These are phyloP conservation scores for Fomitiporia mediterranea DNA, from an alignment of 1,284 basidiomycete genomes.

Conservation along the genomic window DNA sequence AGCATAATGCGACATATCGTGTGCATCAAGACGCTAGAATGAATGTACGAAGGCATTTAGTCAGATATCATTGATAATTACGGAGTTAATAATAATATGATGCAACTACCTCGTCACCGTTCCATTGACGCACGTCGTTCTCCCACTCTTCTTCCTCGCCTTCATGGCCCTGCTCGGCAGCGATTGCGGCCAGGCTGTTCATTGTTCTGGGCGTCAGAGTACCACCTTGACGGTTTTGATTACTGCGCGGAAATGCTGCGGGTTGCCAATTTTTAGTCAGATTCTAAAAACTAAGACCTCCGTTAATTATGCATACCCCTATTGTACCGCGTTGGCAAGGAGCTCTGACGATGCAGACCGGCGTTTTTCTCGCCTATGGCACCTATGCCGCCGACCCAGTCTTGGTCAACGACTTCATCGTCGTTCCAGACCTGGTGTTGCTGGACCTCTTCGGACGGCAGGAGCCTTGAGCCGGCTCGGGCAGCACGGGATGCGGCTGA, in stretches of 20 bases:
- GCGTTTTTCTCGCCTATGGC: constrained; percentile 73
- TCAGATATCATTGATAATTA: constrained; percentile 13
- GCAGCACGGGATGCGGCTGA: constrained; percentile 66
- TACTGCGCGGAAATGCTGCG: constrained; percentile 30
- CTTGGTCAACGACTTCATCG: constrained; percentile 70
- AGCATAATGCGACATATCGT: constrained; percentile 43
- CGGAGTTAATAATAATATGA: constrained; percentile 3
- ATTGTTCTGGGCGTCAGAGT: constrained; percentile 65
- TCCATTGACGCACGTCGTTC: constrained; percentile 52
- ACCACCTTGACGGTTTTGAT: constrained; percentile 46
- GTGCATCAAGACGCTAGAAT: constrained; percentile 24
- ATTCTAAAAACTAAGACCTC: constrained; percentile 22
- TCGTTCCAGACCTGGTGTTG: constrained; percentile 53
- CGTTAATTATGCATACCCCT: constrained; percentile 45
- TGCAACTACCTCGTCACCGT: constrained; percentile 50
- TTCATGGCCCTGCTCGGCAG: constrained; percentile 58
- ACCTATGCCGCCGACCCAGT: constrained; percentile 74
- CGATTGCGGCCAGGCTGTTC: constrained; percentile 76
- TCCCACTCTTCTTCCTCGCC: constrained; percentile 85
- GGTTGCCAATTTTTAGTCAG: constrained; percentile 23
- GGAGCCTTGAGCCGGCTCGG: constrained; percentile 54
- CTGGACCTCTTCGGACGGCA: constrained; percentile 63
- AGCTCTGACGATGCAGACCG: constrained; percentile 72
- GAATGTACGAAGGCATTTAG: neutral
- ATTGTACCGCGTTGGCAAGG: constrained; percentile 75